Percentiles rank a stretch among this genome's conserved stretches.
phyloP scores from a whole-genome alignment of 208 protist species.

The Trypanosoma platydactyli region DNA sequence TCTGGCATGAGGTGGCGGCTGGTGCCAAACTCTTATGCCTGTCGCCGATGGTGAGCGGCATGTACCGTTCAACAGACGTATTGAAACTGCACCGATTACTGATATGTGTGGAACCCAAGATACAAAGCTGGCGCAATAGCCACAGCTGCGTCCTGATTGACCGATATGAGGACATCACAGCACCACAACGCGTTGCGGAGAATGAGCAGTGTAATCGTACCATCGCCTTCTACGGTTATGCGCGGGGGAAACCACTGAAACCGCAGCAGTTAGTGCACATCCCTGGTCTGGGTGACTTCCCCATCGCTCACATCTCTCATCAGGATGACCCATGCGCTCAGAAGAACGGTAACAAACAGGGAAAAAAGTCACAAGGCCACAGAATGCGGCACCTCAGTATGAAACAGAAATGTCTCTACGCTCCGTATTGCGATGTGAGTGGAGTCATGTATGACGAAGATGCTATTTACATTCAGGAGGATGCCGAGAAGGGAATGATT shows the following conservation, averaged over 20 bases:
- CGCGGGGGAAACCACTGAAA: slow-evolving; percentile 96
- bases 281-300: slow-evolving; percentile 97
- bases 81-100: slow-evolving; percentile 97
- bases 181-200: slow-evolving; percentile 79
- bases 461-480: slow-evolving; percentile 96
- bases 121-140: slow-evolving; percentile 96
- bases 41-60: slow-evolving; percentile 94
- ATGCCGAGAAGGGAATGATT: slow-evolving; percentile 76
- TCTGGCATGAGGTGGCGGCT: slow-evolving; percentile 92
- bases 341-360: slow-evolving; percentile 39
- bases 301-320: slow-evolving; percentile 82
- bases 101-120: slow-evolving; percentile 96
- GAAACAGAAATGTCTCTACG: slow-evolving; percentile 96
- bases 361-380: slow-evolving; percentile 43
- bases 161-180: slow-evolving; percentile 98
- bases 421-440: slow-evolving; percentile 98
- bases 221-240: slow-evolving; percentile 98
- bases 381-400: slow-evolving; percentile 92
- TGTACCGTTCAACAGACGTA: slow-evolving; percentile 97
- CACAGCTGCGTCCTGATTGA: slow-evolving; percentile 98
- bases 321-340: slow-evolving; percentile 96
- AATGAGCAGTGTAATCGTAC: slow-evolving; percentile 76
- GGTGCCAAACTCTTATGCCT: slow-evolving; percentile 98
- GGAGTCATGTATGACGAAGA: slow-evolving; percentile 98
- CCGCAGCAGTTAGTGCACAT: slow-evolving; percentile 94